Percentiles rank a stretch among this genome's conserved stretches.
phyloP scores from a whole-genome alignment of 495 filamentous ascomycete species.

The Trichoderma erinaceum region DNA sequence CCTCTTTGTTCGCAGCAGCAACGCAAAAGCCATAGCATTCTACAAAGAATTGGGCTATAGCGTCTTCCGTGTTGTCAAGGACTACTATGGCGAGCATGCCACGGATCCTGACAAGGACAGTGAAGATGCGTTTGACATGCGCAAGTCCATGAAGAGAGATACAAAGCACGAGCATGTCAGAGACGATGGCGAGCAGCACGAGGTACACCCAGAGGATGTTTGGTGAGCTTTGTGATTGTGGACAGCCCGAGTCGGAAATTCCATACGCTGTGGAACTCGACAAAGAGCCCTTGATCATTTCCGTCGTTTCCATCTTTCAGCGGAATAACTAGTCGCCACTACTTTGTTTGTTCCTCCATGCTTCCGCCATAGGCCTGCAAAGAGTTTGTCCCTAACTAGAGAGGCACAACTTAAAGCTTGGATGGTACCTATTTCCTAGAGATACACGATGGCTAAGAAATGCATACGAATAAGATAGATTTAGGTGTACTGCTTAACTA shows the following conservation, averaged over 20 bases:
- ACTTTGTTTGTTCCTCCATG: background rate
- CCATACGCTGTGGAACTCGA: background rate
- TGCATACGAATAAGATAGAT: too few species aligned
- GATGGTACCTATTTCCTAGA: too few species aligned
- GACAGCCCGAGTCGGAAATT: background rate
- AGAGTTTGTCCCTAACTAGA: too few species aligned
- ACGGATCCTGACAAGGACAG: conserved; percentile 59
- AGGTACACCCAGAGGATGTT: conserved; percentile 77
- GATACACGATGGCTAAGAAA: too few species aligned
- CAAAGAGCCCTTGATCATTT: background rate
- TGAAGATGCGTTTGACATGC: conserved; percentile 94
- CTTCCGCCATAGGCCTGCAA: too few species aligned
- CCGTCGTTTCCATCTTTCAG: too few species aligned
- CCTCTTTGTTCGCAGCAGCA: conserved; percentile 83
- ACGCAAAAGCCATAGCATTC: conserved; percentile 77
- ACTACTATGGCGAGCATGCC: conserved; percentile 71
- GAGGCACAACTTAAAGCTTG: too few species aligned
- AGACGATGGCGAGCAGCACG: conserved; percentile 73
- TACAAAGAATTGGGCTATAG: conserved; percentile 87
- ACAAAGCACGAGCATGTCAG: conserved; percentile 69
- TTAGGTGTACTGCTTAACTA: too few species aligned
- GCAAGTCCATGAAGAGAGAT: conserved; percentile 83
- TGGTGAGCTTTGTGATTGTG: conserved; percentile 46
- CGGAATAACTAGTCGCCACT: too few species aligned
- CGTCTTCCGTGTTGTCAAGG: conserved; percentile 78